Base-by-base conservation (phyloP, 495 filamentous ascomycete species). In the Extremus antarcticus region DNA sequence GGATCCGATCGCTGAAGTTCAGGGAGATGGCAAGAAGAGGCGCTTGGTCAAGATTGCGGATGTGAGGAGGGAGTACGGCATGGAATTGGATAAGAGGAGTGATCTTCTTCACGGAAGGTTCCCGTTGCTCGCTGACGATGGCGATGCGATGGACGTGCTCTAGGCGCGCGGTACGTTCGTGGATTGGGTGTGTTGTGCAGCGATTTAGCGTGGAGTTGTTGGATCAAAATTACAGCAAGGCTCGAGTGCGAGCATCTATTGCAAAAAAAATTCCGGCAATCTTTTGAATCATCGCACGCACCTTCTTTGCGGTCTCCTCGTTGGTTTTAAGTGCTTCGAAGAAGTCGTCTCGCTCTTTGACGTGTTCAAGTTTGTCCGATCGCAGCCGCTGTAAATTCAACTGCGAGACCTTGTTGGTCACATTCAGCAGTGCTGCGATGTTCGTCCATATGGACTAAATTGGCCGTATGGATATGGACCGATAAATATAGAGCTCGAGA, bases 21-120 rank as follows among this genome's bases (percentile, higher is more conserved):
- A 51, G 60, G 48, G n/a, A 57, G 56, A 47, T 57, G 61, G 50
- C 51, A 55, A 25, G 53, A 61, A 57, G 56, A 75, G 83, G 57
- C 76, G 71, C 64, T 73, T 97, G 15, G 78, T 97, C 19, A 94
- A 86, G 16, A 72, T 97, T 17, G 83, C 81, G 7, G 90, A 95
- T 66, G 71, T 97, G 21, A 77, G 87, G 58, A 85, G 82, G 63
- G 84, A 86, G 65, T 97, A 92, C 70, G 86, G 92, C 67, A 76
- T 74, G 17, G 90, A 96, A 69, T 72, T 96, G 62, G 94, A 98
- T 68, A 76, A 87, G 47, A 81, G 78, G 38, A 80, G 74, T 50
- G 70, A 77, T 23, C 76, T 85, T 57, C 77, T 82, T 63, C 70
- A 72, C 22, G 82, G 82, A 9, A 71, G 79, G 58, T 86, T 48